Conservation (phyloP, 2,329 filamentous ascomycete genomes). For the Zymoseptoria brevis region DNA sequence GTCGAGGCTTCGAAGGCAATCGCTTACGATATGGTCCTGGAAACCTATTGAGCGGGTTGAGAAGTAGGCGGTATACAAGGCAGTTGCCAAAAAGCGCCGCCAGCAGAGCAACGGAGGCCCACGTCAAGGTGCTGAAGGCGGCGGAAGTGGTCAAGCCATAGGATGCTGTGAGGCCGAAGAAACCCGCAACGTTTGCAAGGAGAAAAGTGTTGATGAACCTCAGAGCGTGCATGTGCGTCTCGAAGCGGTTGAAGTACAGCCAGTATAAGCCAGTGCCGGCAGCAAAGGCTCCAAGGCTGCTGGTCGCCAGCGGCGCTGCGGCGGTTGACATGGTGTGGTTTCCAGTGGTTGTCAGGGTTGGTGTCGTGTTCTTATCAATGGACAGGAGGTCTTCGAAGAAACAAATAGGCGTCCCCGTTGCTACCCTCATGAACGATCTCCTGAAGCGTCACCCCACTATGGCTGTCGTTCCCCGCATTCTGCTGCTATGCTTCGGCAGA, state of each 20-base stretch:
- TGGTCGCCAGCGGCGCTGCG: neutral
- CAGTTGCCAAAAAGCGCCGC: slow-evolving; percentile 27
- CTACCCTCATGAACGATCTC: too few species aligned
- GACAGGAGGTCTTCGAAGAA: neutral
- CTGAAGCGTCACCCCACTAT: too few species aligned
- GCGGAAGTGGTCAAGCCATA: slow-evolving; percentile 9
- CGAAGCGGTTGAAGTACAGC: slow-evolving; percentile 20
- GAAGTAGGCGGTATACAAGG: slow-evolving; percentile 30
- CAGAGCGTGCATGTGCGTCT: slow-evolving; percentile 24
- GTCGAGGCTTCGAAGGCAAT: too few species aligned
- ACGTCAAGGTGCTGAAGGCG: slow-evolving; percentile 8
- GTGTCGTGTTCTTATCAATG: neutral
- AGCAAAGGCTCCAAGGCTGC: neutral
- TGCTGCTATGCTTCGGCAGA: neutral
- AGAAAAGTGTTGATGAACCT: slow-evolving; percentile 20
- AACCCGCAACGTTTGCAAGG: slow-evolving; percentile 8
- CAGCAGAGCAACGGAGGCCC: slow-evolving; percentile 13
- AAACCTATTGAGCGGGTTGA: slow-evolving; percentile 29
- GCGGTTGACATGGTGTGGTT: neutral
- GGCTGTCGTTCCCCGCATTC: neutral
- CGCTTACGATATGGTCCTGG: slow-evolving; percentile 25
- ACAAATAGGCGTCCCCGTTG: neutral
- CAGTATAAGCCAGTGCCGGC: slow-evolving; percentile 16
- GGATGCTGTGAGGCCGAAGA: neutral
- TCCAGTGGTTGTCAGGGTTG: neutral